Conservation (phyloP, 495 filamentous ascomycete genomes). For the Penicillium psychrofluorescens region DNA sequence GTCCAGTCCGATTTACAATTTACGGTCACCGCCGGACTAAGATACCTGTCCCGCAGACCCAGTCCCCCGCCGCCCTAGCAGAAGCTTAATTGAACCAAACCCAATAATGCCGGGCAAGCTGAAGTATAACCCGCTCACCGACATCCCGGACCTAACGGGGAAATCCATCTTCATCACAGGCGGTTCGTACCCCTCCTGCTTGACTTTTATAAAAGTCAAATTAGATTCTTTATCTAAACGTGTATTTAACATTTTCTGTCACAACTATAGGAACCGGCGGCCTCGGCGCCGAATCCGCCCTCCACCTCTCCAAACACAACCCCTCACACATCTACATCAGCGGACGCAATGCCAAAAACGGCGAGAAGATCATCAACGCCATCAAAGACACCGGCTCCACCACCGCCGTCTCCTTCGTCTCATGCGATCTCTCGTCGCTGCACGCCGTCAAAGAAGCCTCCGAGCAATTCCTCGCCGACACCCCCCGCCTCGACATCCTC, state of each 20-base stretch:
- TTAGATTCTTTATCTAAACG: too few relatives aligned
- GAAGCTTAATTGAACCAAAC: too few relatives aligned
- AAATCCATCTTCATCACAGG: conserved; percentile 54
- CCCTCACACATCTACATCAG: conserved; percentile 52
- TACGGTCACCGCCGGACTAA: too few relatives aligned
- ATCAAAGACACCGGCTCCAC: conserved; percentile 27
- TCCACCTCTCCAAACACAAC: conserved; percentile 45
- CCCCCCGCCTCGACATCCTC: conserved; percentile 44
- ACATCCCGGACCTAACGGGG: conserved; percentile 45
- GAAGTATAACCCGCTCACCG: conserved; percentile 19
- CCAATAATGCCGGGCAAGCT: neutral
- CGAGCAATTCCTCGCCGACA: conserved; percentile 21
- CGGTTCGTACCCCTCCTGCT: too few relatives aligned
- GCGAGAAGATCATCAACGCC: conserved; percentile 32
- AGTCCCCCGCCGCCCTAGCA: too few relatives aligned
- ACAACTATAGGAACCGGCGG: conserved; percentile 36
- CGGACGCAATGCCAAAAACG: conserved; percentile 41
- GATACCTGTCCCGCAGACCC: too few relatives aligned
- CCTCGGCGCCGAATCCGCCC: conserved; percentile 48
- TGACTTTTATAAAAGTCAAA: too few relatives aligned
- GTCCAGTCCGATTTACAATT: too few relatives aligned
- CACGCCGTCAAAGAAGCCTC: conserved; percentile 31
- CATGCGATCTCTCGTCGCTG: conserved; percentile 41
- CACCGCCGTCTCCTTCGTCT: conserved; percentile 26
- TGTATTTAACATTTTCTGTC: too few relatives aligned